These are phyloP conservation scores for Penicillium soppii DNA, from an alignment of 495 filamentous ascomycete species.

Conservation along the genomic window DNA sequence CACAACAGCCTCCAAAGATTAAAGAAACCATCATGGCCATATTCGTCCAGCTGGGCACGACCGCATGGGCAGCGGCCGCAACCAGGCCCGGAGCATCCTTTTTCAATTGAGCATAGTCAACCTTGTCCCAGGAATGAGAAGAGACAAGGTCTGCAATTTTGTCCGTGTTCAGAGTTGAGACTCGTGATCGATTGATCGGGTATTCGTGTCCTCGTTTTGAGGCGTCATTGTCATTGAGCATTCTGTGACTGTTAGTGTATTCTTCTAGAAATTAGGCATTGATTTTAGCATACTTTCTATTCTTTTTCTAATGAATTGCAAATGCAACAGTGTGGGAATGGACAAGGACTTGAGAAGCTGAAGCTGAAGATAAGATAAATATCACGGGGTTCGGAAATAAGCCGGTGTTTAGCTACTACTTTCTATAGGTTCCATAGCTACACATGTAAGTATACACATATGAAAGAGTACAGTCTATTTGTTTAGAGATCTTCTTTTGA, in stretches of 20 bases:
- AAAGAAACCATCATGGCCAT: conserved; percentile 72
- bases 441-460: too few species aligned
- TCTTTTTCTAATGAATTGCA: too few species aligned
- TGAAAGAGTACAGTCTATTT: too few species aligned
- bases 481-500: background rate
- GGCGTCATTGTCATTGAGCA: conserved; percentile 23
- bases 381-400: background rate
- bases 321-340: too few species aligned
- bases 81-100: conserved; percentile 47
- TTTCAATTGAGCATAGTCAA: conserved; percentile 68
- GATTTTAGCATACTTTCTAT: too few species aligned
- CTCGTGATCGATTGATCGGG: conserved; percentile 1
- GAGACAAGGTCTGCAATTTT: background rate
- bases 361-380: background rate
- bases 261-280: too few species aligned
- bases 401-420: background rate
- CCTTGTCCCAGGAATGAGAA: background rate
- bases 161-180: background rate
- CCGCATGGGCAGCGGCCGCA: conserved; percentile 43
- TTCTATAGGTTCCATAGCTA: too few species aligned
- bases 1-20: conserved; percentile 97
- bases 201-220: conserved; percentile 13
- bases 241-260: conserved; percentile 11
- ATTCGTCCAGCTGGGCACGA: conserved; percentile 66
- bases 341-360: background rate